Evolutionary conservation across 2,329 filamentous ascomycete species (phyloP), one percentile per base, ranked within the genome.

Genomic region (Diaporthe aspalathi): DNA sequence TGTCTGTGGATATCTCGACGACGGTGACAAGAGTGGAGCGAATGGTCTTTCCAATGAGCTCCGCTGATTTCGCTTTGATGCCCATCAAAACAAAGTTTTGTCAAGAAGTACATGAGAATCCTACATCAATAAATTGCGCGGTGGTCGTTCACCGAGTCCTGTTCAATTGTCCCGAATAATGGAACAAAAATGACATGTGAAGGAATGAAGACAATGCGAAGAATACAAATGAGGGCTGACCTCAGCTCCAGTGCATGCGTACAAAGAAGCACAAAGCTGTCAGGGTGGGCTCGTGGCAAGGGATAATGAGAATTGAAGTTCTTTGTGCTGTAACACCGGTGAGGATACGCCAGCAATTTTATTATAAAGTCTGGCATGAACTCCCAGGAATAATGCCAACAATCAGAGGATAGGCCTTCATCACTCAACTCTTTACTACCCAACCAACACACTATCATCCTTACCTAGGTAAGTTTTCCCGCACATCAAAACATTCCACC

Each of bases 1-100:
- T 11, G 47, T 62, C 40, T 62, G 57, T 35, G 57, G 56, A 8
- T 62, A 47, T 17, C 40, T 62, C 14, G 40, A 47, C 27, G 29
- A 14, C 8, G 40, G 27, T 5, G 57, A 62, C 27, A 32, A 62
- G 57, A 62, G 40, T 22, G 40, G 40, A 32, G 57, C 40, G 7
- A 29, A 47, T 47, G 57, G 40, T 3, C 2, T 62, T 3, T 27
- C 57, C 5, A 62, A 62, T 29, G 6, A 62, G 12, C 40, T 62
- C 3, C 7, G 9, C 16, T 62, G 57, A 47, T 27, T 3, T 14
- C 4, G 17, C 6, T 27, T 22, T 4, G n/a, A n/a, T 14, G 22
- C 17, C 4, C 24, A 53, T 50, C 8, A 4, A 38, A 8, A 32
- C n/a, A n/a, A n/a, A n/a, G n/a, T n/a, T n/a, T n/a, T n/a, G n/a